phyloP scores from a whole-genome alignment of 768 basidiomycete genomes.

The Mycena leptocephala region DNA sequence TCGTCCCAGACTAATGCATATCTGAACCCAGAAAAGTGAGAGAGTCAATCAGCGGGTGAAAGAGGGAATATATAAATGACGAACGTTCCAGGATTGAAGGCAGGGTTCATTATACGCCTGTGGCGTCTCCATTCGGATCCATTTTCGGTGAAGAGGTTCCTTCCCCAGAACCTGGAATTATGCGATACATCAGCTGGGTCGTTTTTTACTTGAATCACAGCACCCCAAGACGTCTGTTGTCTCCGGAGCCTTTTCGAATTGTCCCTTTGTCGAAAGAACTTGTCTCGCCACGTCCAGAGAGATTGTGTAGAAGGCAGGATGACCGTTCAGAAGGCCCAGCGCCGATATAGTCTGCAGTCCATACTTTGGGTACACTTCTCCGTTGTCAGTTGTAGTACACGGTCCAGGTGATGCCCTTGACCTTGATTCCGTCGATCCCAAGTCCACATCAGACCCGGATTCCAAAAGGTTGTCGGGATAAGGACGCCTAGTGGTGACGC shows the following conservation, averaged over 20 bases:
- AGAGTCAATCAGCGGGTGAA: too few species aligned
- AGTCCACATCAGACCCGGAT: background rate
- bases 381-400: background rate
- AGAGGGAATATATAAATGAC: too few species aligned
- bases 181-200: background rate
- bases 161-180: background rate
- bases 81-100: slow-evolving; percentile 6
- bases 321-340: background rate
- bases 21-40: background rate
- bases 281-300: slow-evolving; percentile 6
- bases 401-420: background rate
- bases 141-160: slow-evolving; percentile 14
- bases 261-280: slow-evolving; percentile 1
- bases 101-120: slow-evolving; percentile 18
- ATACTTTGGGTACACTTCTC: background rate
- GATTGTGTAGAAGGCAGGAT: background rate
- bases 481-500: background rate
- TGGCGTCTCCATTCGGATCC: slow-evolving; percentile 21
- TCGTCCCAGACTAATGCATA: slow-evolving; percentile 13
- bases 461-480: background rate
- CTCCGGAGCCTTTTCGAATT: background rate
- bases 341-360: slow-evolving; percentile 5
- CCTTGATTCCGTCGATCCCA: background rate
- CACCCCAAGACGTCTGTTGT: background rate
- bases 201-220: too few species aligned